Percentiles rank a stretch among this genome's conserved stretches.
Conservation (phyloP, 176 grass and related monocot species). For the Avena atlantica region DNA sequence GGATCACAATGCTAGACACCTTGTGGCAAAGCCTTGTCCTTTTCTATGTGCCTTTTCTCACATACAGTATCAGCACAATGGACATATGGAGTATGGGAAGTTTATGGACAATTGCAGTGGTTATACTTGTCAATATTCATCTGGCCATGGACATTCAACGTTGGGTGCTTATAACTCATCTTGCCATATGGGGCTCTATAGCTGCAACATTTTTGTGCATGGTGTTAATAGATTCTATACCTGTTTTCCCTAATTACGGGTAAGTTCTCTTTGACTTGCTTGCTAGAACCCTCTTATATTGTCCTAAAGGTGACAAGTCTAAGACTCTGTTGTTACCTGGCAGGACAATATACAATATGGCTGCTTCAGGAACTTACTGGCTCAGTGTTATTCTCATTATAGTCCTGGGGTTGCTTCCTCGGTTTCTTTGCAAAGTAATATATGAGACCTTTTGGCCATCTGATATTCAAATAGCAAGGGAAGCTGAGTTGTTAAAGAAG, state of each 20-base stretch:
- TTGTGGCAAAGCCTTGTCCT: slow-evolving; percentile 99
- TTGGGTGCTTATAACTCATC: slow-evolving; percentile 96
- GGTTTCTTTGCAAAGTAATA: slow-evolving; percentile 92
- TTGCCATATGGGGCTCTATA: slow-evolving; percentile 95
- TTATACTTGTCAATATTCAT: slow-evolving; percentile 98
- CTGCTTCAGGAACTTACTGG: slow-evolving; percentile 83
- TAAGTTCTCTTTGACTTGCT: slow-evolving; percentile 53
- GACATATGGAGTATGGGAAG: slow-evolving; percentile 99
- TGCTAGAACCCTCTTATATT: neutral
- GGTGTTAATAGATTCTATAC: slow-evolving; percentile 97
- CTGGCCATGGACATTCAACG: slow-evolving; percentile 93
- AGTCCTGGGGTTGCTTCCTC: slow-evolving; percentile 91
- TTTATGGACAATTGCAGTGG: slow-evolving; percentile 95
- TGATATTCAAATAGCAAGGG: slow-evolving; percentile 99
- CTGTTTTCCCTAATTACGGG: slow-evolving; percentile 94
- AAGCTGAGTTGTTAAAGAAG: slow-evolving; percentile 94
- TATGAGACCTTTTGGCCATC: slow-evolving; percentile 98
- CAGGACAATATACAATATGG: slow-evolving; percentile 99
- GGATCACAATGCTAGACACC: slow-evolving; percentile 99
- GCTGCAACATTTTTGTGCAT: slow-evolving; percentile 96
- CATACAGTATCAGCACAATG: slow-evolving; percentile 83
- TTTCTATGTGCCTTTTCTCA: slow-evolving; percentile 96
- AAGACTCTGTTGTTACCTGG: slow-evolving; percentile 47
- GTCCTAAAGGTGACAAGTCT: slow-evolving; percentile 30
- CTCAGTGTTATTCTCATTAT: slow-evolving; percentile 90